Evolutionary conservation across 2,329 filamentous ascomycete species (phyloP).

Genomic region (Erysiphe neolycopersici): DNA sequence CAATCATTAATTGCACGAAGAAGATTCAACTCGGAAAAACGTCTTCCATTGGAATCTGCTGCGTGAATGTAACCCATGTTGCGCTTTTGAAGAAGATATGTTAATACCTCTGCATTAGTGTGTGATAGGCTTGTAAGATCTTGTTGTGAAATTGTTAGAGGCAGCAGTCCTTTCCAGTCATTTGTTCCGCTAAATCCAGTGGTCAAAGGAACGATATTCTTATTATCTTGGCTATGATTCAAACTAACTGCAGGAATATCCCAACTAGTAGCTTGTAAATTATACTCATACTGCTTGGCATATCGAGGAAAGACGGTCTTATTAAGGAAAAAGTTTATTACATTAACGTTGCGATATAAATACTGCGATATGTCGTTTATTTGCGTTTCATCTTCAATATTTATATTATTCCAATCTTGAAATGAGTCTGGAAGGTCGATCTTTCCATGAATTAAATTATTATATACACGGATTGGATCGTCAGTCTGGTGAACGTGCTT

Average conservation of each 20-base stretch:
- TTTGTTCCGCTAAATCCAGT: conserved; percentile 51
- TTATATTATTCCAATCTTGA: conserved; percentile 27
- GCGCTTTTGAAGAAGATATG: conserved; percentile 25
- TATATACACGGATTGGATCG: conserved; percentile 27
- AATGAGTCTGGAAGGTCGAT: conserved; percentile 19
- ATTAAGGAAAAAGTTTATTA: conserved; percentile 33
- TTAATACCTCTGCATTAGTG: conserved; percentile 35
- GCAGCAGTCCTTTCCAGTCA: conserved; percentile 31
- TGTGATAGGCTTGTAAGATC: conserved; percentile 28
- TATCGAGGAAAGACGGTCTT: conserved; percentile 37
- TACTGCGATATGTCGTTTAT: conserved; percentile 22
- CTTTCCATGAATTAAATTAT: conserved; percentile 19
- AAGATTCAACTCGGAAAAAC: conserved; percentile 20
- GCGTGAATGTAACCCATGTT: conserved; percentile 22
- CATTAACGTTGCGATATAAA: conserved; percentile 21
- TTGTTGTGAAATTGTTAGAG: conserved; percentile 31
- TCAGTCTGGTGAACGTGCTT: conserved; percentile 24
- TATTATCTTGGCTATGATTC: conserved; percentile 15
- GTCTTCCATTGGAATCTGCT: conserved; percentile 18
- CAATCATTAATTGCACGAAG: conserved; percentile 15
- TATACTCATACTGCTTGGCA: conserved; percentile 34
- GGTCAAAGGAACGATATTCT: conserved; percentile 15
- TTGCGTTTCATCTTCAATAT: conserved; percentile 27
- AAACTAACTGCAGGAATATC: conserved; percentile 25
- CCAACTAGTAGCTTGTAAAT: conserved; percentile 39